Conservation (phyloP, 2,329 filamentous ascomycete genomes). For the Hypoxylon sp. region DNA sequence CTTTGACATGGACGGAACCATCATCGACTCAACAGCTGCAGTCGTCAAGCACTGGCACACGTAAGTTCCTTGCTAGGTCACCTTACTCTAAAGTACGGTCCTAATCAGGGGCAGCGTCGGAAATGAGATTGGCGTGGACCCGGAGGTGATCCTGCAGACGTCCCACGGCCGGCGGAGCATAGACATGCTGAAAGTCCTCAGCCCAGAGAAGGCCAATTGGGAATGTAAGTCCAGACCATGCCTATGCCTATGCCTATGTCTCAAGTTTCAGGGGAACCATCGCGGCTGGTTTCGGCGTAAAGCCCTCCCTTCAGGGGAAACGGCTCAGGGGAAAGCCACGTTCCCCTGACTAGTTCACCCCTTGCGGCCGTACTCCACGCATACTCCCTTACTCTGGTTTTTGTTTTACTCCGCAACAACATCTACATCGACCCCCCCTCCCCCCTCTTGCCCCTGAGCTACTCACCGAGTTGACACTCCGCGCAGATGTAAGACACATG, state of each 20-base stretch:
- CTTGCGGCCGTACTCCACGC: slow-evolving; percentile 26
- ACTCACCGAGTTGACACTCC: slow-evolving; percentile 16
- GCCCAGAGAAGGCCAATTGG: slow-evolving; percentile 90
- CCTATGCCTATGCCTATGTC: slow-evolving; percentile 2
- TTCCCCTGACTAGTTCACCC: slow-evolving; percentile 22
- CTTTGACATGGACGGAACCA: slow-evolving; percentile 86
- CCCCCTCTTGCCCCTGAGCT: background rate
- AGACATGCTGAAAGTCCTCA: slow-evolving; percentile 84
- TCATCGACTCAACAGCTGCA: slow-evolving; percentile 84
- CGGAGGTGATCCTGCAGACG: slow-evolving; percentile 87
- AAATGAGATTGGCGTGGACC: slow-evolving; percentile 85
- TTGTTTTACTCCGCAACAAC: slow-evolving; percentile 26
- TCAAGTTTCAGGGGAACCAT: slow-evolving; percentile 3
- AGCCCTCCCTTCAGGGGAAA: slow-evolving; percentile 1
- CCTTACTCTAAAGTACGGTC: background rate
- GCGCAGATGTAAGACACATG: slow-evolving; percentile 80
- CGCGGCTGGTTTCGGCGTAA: background rate
- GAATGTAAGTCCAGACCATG: slow-evolving; percentile 77
- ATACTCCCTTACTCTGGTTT: slow-evolving; percentile 9
- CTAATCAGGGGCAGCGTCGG: slow-evolving; percentile 71
- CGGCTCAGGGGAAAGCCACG: background rate
- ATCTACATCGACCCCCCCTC: slow-evolving; percentile 2
- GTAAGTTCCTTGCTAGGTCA: slow-evolving; percentile 60
- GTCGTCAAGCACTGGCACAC: slow-evolving; percentile 83
- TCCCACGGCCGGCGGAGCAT: slow-evolving; percentile 93